These are phyloP conservation scores for Aspergillus bertholletiae DNA, from an alignment of 495 filamentous ascomycete genomes.

Conservation along the genomic window DNA sequence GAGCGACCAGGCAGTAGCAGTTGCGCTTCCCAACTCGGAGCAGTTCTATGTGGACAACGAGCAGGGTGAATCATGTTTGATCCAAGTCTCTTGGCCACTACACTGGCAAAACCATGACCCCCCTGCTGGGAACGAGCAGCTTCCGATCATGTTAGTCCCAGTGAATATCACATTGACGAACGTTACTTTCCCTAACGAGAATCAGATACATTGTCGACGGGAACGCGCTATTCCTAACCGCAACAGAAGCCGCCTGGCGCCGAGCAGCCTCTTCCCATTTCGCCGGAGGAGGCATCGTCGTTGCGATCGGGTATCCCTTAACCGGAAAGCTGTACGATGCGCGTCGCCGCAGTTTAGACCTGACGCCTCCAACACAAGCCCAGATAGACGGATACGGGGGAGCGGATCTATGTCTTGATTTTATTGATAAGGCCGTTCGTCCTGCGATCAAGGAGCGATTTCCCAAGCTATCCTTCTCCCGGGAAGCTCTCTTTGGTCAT, in stretches of 20 bases:
- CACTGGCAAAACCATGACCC: slow-evolving; percentile 12
- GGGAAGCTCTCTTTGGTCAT: slow-evolving; percentile 24
- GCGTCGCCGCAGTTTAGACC: slow-evolving; percentile 16
- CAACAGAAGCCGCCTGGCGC: slow-evolving; percentile 23
- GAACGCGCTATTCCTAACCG: slow-evolving; percentile 26
- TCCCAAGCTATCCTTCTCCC: slow-evolving; percentile 7
- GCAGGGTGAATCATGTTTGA: slow-evolving; percentile 16
- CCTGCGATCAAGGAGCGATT: slow-evolving; percentile 15
- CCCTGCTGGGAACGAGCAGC: slow-evolving; percentile 1
- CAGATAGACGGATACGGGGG: slow-evolving; percentile 13
- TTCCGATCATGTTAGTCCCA: slow-evolving; percentile 20
- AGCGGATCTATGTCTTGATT: slow-evolving; percentile 22
- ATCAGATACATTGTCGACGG: slow-evolving; percentile 26
- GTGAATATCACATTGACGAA: not conserved
- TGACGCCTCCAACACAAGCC: slow-evolving; percentile 17
- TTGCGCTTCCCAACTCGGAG: slow-evolving; percentile 23
- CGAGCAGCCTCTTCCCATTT: slow-evolving; percentile 16
- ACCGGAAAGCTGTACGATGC: slow-evolving; percentile 17
- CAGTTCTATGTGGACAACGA: slow-evolving; percentile 21
- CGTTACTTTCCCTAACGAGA: not conserved
- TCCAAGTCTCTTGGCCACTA: slow-evolving; percentile 28
- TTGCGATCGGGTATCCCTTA: slow-evolving; percentile 25
- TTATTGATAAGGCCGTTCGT: slow-evolving; percentile 18
- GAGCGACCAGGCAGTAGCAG: slow-evolving; percentile 4
- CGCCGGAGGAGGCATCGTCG: slow-evolving; percentile 18